Evolutionary conservation across 2,329 filamentous ascomycete genomes (phyloP), one percentile per base, ranked within the genome.

Genomic region (Ophiostoma montium): DNA sequence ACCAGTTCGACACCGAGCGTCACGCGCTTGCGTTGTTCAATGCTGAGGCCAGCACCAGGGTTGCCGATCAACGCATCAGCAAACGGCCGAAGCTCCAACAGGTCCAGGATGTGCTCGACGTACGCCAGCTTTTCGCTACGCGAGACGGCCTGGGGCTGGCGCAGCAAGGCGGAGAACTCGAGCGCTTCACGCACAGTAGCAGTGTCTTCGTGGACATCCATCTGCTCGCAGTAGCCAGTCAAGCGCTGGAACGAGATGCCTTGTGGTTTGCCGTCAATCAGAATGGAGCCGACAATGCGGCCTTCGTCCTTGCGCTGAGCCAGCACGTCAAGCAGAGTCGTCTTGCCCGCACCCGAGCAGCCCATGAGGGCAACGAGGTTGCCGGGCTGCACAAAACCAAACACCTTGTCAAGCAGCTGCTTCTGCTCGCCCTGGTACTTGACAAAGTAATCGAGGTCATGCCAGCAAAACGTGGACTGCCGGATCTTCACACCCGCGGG

Each of bases 361-460:
- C 87, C 85, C 88, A 95, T 95, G 2, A 94, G 72, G 33, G 87
- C 88, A 15, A 88, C 95, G 48, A 94, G 65, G 16, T 86, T 94
- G 53, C 89, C 89, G 5, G 89, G 89, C 65, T 94, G 92, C 52
- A 95, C 87, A 84, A 86, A 95, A 31, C 89, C 89, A 60, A 94
- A 85, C n/a, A 95, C 85, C 54, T 92, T 71, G 58, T 95, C 82
- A 53, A 95, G 69, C 59, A 95, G 84, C 45, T 82, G 78, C 16
- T 87, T 76, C 2, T 73, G 68, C 58, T 90, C 80, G 8, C 71
- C 71, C 70, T 94, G 94, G 66, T 94, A 89, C 64, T 86, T 83
- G 64, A 80, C 70, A 51, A 80, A 71, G 59, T 76, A 95, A 67
- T 82, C 88, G 3, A 94, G 82, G 57, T 90, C 74, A 56, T 82